These are phyloP conservation scores for Cutaneotrichosporon dermatis DNA, from an alignment of 1,284 basidiomycete genomes.

Conservation along the genomic window DNA sequence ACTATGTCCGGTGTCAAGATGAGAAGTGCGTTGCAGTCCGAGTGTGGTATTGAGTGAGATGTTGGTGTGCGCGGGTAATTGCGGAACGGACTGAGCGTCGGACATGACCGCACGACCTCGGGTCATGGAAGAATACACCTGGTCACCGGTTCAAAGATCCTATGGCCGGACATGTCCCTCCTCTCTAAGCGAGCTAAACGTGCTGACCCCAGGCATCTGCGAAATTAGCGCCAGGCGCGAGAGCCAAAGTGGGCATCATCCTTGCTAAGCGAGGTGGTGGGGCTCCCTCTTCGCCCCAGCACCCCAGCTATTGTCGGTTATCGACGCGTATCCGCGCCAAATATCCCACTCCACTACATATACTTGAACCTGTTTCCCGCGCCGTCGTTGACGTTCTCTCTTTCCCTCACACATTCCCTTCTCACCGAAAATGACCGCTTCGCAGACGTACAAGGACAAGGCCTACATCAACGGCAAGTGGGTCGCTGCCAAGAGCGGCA, in stretches of 20 bases:
- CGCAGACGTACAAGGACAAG: constrained; percentile 40
- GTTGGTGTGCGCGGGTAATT: too few species aligned
- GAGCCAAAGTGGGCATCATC: neutral
- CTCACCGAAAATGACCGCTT: constrained; percentile 12
- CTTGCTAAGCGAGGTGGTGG: neutral
- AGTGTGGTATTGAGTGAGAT: too few species aligned
- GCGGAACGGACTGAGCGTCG: too few species aligned
- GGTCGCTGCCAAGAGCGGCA: constrained; percentile 65
- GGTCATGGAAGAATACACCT: too few species aligned
- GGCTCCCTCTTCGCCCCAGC: neutral
- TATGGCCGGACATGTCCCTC: too few species aligned
- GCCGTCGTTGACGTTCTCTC: too few species aligned
- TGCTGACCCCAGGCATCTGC: neutral
- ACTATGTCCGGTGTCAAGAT: too few species aligned
- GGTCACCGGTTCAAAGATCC: too few species aligned
- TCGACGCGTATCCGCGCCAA: constrained; percentile 9
- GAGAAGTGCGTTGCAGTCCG: too few species aligned
- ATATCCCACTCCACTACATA: neutral
- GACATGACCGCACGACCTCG: too few species aligned
- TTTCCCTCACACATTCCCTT: neutral
- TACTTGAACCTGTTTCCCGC: neutral
- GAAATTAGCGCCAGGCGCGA: neutral
- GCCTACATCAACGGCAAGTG: constrained; percentile 75
- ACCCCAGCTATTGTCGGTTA: constrained; percentile 1
- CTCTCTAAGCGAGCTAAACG: too few species aligned